These are phyloP conservation scores for Acorus gramineus DNA, from an alignment of 106 monocot genomes.

Conservation along the genomic window DNA sequence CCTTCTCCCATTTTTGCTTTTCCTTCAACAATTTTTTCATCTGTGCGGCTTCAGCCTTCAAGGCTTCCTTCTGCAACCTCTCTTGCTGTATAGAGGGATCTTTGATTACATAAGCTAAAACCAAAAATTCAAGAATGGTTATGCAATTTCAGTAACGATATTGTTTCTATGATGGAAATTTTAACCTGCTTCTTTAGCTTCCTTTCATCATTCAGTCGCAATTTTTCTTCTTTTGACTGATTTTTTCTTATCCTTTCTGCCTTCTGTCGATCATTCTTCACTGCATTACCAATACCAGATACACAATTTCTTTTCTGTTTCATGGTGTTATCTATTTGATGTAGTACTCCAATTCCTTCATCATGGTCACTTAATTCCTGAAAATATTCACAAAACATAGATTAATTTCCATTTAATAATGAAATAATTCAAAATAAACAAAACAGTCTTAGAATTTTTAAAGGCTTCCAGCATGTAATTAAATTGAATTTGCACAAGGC, in stretches of 20 bases:
- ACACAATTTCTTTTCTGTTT: constrained; percentile 15
- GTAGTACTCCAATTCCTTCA: constrained; percentile 3
- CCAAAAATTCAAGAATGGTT: not conserved
- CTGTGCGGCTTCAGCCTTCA: constrained; percentile 66
- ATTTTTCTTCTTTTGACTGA: constrained; percentile 62
- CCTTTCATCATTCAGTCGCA: constrained; percentile 43
- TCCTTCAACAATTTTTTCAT: constrained; percentile 70
- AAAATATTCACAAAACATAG: not conserved
- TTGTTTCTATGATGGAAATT: not conserved
- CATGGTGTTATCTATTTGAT: constrained; percentile 9
- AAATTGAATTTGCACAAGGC: too few relatives aligned
- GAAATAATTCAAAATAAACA: too few relatives aligned
- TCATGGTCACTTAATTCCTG: constrained; percentile 16
- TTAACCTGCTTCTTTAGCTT: constrained; percentile 62
- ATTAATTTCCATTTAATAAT: too few relatives aligned
- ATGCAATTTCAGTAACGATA: not conserved
- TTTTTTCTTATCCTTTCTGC: constrained; percentile 41
- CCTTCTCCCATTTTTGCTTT: constrained; percentile 80
- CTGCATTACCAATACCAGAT: constrained; percentile 8
- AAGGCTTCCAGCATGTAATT: too few relatives aligned
- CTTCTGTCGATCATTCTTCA: constrained; percentile 8
- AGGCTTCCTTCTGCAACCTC: constrained; percentile 54
- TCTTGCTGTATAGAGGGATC: constrained; percentile 43
- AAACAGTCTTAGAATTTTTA: too few relatives aligned
- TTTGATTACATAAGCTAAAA: not conserved